Conservation (phyloP, 2,329 filamentous ascomycete species). For the Seiridium unicorne region DNA sequence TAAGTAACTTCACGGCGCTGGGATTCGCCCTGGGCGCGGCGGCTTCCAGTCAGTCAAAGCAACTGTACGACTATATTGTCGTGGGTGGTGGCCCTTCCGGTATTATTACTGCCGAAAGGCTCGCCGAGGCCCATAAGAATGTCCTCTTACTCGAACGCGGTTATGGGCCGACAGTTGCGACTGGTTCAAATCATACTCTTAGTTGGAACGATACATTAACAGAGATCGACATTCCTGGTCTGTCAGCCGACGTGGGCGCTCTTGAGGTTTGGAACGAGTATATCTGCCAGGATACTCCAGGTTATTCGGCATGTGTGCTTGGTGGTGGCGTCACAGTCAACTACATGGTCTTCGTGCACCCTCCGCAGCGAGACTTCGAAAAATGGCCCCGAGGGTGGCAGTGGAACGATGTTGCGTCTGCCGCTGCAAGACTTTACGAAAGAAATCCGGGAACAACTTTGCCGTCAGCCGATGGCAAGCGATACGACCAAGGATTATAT, state of each 20-base stretch:
- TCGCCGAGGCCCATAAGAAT: constrained; percentile 4
- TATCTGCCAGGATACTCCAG: constrained; percentile 24
- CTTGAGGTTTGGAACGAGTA: constrained; percentile 12
- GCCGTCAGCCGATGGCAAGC: constrained; percentile 13
- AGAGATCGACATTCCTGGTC: constrained; percentile 18
- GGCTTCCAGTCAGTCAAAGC: constrained; percentile 1
- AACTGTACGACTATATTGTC: constrained; percentile 28
- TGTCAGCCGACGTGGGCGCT: constrained; percentile 11
- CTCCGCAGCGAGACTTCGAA: constrained; percentile 11
- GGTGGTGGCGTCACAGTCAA: constrained; percentile 28
- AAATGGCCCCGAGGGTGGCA: constrained; percentile 17
- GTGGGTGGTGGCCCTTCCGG: constrained; percentile 23
- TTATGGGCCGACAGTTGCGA: constrained; percentile 12
- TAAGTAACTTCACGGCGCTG: constrained; percentile 5
- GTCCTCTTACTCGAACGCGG: constrained; percentile 12
- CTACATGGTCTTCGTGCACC: constrained; percentile 22
- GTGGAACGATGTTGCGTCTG: constrained; percentile 15
- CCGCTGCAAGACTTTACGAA: constrained; percentile 16
- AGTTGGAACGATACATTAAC: constrained; percentile 25
- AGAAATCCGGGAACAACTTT: constrained; percentile 14
- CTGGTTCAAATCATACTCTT: constrained; percentile 15
- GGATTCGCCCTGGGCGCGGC: constrained; percentile 4
- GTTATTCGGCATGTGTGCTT: constrained; percentile 28
- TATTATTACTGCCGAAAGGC: constrained; percentile 7
- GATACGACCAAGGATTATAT: constrained; percentile 16